Evolutionary conservation across 257 asterid genomes (phyloP).

Genomic region (Solanum tarapatanum): DNA sequence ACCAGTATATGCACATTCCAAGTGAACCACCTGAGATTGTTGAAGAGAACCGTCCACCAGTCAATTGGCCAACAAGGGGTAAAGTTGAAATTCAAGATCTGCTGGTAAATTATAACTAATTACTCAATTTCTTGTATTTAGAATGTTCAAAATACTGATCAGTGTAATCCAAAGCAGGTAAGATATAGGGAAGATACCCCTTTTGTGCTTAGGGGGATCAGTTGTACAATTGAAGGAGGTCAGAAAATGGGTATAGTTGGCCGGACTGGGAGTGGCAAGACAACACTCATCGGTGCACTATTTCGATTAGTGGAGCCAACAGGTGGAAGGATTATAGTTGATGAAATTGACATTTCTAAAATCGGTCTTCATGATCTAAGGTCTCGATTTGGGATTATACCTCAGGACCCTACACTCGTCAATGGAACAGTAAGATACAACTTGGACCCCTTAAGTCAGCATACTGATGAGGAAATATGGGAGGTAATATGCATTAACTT

Average conservation of each 20-base stretch:
- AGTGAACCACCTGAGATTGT: conserved; percentile 87
- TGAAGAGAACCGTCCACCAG: conserved; percentile 58
- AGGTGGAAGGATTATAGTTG: conserved; percentile 79
- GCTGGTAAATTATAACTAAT: conserved; percentile 28
- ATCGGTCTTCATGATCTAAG: conserved; percentile 91
- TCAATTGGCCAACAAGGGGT: conserved; percentile 74
- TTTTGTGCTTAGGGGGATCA: conserved; percentile 71
- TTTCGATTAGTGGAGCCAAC: conserved; percentile 84
- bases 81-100: conserved; percentile 76
- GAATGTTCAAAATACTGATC: conserved; percentile 1
- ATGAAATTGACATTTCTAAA: conserved; percentile 59
- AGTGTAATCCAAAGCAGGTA: conserved; percentile 32
- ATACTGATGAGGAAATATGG: conserved; percentile 69
- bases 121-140: neutral
- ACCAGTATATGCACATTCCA: conserved; percentile 81
- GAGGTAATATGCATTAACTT: conserved; percentile 36
- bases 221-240: conserved; percentile 81
- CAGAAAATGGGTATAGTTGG: conserved; percentile 86
- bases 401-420: conserved; percentile 95
- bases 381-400: conserved; percentile 80
- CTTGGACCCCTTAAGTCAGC: conserved; percentile 73
- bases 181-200: conserved; percentile 69
- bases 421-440: conserved; percentile 84
- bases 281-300: conserved; percentile 82
- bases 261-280: conserved; percentile 95